Base-by-base conservation (phyloP, 192 early-diverging fungal species). In the Dissophora ornata region DNA sequence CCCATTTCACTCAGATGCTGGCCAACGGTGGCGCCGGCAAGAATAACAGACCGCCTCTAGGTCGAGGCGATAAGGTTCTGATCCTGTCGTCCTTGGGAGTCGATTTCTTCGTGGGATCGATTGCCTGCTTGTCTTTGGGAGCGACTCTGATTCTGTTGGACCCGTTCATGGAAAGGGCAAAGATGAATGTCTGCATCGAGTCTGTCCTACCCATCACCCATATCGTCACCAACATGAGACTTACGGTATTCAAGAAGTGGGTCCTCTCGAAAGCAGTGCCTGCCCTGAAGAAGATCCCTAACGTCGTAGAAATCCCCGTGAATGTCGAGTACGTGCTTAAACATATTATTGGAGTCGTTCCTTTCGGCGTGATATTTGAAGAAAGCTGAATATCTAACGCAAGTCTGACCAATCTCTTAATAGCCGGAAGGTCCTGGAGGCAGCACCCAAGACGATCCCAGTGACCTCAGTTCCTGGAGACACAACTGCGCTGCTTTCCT, bases 131-230 rank as follows among this genome's bases (percentile, higher is more conserved):
- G 44, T 46, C 73, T 1, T 29, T 77, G 33, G 73, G 73, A 1
- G 73, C 73, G 9, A 77, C 73, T 13, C 45, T 77, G 40, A 50
- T 77, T 32, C 53, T 77, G 42, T 26, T 77, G 38, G 73, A 77
- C 28, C 73, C 73, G 4, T 77, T 62, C 59, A 77, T 77, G 73
- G 73, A 77, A 21, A 59, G 73, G n/a, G 73, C 73, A 22, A 77
- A 77, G 54, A 77, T 77, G 73, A 77, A 62, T 57, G 53, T 77
- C 22, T 77, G 73, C 38, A 77, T 77, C 45, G 73, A 77, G 46
- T 77, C 73, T 18, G 73, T 77, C 25, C 44, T 77, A 34, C 73
- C 73, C 1, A 77, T 77, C 19, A 57, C 57, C 12, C 73, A 77
- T 22, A 77, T 77, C 26, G 73, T 77, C 29, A 77, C 73, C 21